These are phyloP conservation scores for Suillus tomentosus DNA, from an alignment of 768 basidiomycete species.

Conservation along the genomic window DNA sequence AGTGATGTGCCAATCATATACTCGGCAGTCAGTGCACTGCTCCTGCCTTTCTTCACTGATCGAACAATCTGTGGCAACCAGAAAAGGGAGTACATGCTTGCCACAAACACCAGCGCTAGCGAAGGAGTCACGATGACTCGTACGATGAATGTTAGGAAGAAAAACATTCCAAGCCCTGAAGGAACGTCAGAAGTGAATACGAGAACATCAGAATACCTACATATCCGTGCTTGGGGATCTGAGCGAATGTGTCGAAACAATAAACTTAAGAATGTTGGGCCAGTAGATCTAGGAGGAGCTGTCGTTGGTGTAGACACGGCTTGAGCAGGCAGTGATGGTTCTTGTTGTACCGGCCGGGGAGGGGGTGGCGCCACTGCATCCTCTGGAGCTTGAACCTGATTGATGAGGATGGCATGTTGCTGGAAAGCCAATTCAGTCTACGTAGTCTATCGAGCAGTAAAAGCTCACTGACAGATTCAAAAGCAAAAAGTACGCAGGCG, in stretches of 20 bases:
- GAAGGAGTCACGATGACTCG: conserved; percentile 71
- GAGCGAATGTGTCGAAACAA: conserved; percentile 60
- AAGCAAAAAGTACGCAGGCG: conserved; percentile 75
- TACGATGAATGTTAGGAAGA: conserved; percentile 72
- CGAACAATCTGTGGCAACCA: conserved; percentile 88
- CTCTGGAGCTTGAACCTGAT: conserved; percentile 84
- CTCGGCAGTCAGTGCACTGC: conserved; percentile 64
- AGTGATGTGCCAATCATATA: conserved; percentile 80
- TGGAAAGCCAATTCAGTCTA: conserved; percentile 30
- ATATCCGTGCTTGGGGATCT: conserved; percentile 72
- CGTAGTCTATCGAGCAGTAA: background rate
- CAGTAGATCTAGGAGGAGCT: conserved; percentile 19
- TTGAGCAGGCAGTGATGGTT: conserved; percentile 16
- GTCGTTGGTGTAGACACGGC: conserved; percentile 25
- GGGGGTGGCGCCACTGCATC: conserved; percentile 41
- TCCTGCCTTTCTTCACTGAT: conserved; percentile 68
- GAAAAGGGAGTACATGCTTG: conserved; percentile 70
- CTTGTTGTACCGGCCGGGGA: conserved; percentile 19
- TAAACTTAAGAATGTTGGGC: conserved; percentile 44
- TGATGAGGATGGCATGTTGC: conserved; percentile 84
- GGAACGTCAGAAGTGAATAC: conserved; percentile 12
- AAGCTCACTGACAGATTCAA: conserved; percentile 70
- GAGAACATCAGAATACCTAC: conserved; percentile 43
- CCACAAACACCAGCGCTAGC: conserved; percentile 66
- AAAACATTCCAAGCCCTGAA: conserved; percentile 65